phyloP scores from a whole-genome alignment of 305 asterid genomes.

The Lippia alba region DNA sequence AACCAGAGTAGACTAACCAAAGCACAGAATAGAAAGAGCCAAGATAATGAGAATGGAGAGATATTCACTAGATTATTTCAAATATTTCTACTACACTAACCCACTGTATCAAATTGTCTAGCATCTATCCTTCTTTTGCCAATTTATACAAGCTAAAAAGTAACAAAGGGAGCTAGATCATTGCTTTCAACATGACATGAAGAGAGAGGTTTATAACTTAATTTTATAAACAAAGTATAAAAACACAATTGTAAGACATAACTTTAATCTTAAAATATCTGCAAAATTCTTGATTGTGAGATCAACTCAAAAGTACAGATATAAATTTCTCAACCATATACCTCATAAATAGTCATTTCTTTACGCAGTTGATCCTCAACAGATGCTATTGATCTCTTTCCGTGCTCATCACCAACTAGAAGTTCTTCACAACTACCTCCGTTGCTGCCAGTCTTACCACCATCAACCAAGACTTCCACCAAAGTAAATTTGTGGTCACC shows the following conservation, averaged over 20 bases:
- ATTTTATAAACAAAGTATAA: neutral
- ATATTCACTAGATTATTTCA: too few relatives aligned
- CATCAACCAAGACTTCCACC: constrained; percentile 70
- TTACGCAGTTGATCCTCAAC: constrained; percentile 88
- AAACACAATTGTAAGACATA: neutral
- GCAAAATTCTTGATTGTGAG: neutral
- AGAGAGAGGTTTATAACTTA: neutral
- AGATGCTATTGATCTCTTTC: constrained; percentile 83
- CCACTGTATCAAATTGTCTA: too few relatives aligned
- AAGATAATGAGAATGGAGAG: too few relatives aligned
- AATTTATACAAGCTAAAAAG: too few relatives aligned
- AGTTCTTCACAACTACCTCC: constrained; percentile 76
- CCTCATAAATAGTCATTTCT: constrained; percentile 98
- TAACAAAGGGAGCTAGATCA: neutral
- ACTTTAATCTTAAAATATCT: neutral
- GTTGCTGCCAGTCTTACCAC: constrained; percentile 62
- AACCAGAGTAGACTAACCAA: too few relatives aligned
- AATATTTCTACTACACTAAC: too few relatives aligned
- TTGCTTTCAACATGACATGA: neutral
- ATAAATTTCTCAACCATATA: constrained; percentile 33
- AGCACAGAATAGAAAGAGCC: too few relatives aligned
- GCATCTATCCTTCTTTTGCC: too few relatives aligned
- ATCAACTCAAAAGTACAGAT: neutral
- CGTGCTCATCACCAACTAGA: constrained; percentile 81
- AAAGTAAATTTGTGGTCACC: constrained; percentile 62